Conservation (phyloP, 2,329 filamentous ascomycete species). For the Triangularia setosa region DNA sequence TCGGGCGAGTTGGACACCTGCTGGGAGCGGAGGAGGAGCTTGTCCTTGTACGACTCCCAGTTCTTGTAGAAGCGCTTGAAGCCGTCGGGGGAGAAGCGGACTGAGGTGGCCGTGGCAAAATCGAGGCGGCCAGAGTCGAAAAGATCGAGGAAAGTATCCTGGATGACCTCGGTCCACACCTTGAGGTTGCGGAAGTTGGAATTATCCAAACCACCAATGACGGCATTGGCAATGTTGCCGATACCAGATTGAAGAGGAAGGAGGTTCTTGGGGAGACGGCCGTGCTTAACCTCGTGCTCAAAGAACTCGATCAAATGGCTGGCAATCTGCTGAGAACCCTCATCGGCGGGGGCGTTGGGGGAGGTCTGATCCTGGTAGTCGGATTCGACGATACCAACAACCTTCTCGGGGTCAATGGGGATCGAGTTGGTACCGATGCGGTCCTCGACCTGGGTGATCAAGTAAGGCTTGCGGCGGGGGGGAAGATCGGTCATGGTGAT, state of each 20-base stretch:
- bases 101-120: slow-evolving; percentile 85
- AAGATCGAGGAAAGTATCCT: slow-evolving; percentile 89
- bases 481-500: slow-evolving; percentile 86
- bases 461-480: slow-evolving; percentile 75
- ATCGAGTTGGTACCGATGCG: slow-evolving; percentile 80
- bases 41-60: slow-evolving; percentile 75
- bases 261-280: slow-evolving; percentile 71
- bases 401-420: slow-evolving; percentile 75
- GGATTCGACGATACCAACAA: slow-evolving; percentile 79
- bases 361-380: slow-evolving; percentile 74
- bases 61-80: slow-evolving; percentile 88
- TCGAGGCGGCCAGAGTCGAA: slow-evolving; percentile 85
- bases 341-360: slow-evolving; percentile 74
- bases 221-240: slow-evolving; percentile 90
- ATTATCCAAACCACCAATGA: slow-evolving; percentile 75
- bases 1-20: slow-evolving; percentile 85
- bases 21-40: slow-evolving; percentile 82
- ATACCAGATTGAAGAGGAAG: slow-evolving; percentile 84
- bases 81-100: slow-evolving; percentile 85
- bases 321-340: slow-evolving; percentile 67
- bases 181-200: slow-evolving; percentile 84
- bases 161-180: slow-evolving; percentile 91
- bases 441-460: slow-evolving; percentile 82
- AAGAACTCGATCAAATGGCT: slow-evolving; percentile 75
- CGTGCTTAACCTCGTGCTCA: slow-evolving; percentile 77